Base-by-base conservation (phyloP, 2,329 filamentous ascomycete genomes). In the Diplodia corticola region DNA sequence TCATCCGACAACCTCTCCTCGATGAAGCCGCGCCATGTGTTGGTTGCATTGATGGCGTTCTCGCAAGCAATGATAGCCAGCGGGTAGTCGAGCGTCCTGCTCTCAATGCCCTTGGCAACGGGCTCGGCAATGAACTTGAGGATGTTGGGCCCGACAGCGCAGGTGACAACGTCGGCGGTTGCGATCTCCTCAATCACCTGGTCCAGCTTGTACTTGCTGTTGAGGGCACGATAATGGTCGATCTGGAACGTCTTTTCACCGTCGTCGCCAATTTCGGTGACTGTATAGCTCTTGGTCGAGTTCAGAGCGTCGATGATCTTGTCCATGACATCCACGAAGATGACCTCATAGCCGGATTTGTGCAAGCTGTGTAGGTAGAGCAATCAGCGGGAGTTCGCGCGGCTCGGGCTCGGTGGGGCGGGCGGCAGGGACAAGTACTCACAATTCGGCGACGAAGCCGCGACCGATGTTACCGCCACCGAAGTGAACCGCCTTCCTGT, bases 21-120 rank as follows among this genome's bases (percentile, higher is more conserved):
- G 83, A 96, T 96, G 83, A 90, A 88, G 48, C 85, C 86, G 70
- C 90, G 91, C 61, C 97, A 89, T 46, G 91, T 92, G 76, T 95
- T 91, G 59, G 95, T 98, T 73, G 93, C 95, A 70, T 92, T 92
- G 76, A 98, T 97, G 77, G 92, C 92, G 80, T 99, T 99, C 84
- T 99, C 95, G 80, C 95, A 99, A 67, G 95, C 95, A 80, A 99
- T 97, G 76, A 99, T 91, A 24, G 93, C 89, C 49, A 98, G 80
- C 7, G 94, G 93, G 69, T 86, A 85, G 64, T 82, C 77, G 53
- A 79, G 78, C 28, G 88, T 85, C 70, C 95, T 90, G 70, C 85
- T 85, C 76, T 94, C 89, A 70, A 99, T 92, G 71, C 92, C 95
- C 85, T 96, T 95, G 76, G 94, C 94, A 72, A 99, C 97, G 73